phyloP scores from a whole-genome alignment of 148 eudicot species.

The Cornus suecica region DNA sequence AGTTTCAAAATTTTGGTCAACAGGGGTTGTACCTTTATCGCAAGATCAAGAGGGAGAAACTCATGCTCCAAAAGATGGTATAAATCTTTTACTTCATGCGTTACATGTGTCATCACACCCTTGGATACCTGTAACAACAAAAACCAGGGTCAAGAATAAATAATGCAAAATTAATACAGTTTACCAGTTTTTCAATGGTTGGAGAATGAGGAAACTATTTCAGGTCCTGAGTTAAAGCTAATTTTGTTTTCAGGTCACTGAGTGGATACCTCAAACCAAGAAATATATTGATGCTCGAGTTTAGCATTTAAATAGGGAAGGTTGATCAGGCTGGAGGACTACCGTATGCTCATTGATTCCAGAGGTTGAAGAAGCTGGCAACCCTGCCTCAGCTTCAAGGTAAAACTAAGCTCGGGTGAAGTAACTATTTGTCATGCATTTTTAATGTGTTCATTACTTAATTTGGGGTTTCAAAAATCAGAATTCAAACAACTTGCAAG shows the following conservation, averaged over 20 bases:
- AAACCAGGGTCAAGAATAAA: neutral
- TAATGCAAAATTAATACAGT: neutral
- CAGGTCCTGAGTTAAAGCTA: neutral
- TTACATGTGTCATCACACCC: constrained; percentile 86
- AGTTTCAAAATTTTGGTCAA: constrained; percentile 69
- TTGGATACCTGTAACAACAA: constrained; percentile 49
- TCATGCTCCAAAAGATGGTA: constrained; percentile 82
- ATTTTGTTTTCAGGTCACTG: neutral
- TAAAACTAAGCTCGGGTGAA: neutral
- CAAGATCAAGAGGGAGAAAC: constrained; percentile 68
- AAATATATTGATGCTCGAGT: neutral
- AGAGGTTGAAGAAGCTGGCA: neutral
- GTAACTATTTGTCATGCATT: neutral
- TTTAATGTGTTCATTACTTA: neutral
- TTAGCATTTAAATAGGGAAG: neutral
- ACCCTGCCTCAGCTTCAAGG: neutral
- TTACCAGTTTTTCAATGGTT: neutral
- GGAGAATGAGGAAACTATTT: neutral
- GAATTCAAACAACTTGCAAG: neutral
- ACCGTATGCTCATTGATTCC: neutral
- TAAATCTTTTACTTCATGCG: constrained; percentile 90
- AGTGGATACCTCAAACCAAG: neutral
- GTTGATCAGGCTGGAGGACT: neutral
- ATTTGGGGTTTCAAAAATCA: neutral
- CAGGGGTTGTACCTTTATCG: constrained; percentile 65